These are phyloP conservation scores for Fusarium cicatricum DNA, from an alignment of 2,329 filamentous ascomycete species.

Conservation along the genomic window DNA sequence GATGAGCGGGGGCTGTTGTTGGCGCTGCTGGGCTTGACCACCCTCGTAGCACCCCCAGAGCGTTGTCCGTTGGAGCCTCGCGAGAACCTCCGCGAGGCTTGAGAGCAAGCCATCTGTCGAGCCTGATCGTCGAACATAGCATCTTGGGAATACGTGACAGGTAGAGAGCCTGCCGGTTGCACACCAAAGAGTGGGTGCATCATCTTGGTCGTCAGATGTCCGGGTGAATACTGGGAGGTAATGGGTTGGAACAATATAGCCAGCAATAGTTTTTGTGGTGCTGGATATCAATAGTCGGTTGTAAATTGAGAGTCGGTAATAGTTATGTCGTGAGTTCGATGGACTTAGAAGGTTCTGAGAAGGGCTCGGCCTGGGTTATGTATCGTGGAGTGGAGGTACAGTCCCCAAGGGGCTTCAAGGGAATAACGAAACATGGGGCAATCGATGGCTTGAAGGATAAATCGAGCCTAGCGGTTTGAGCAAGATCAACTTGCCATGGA, in stretches of 20 bases:
- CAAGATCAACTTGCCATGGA: conserved; percentile 50
- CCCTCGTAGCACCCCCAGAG: conserved; percentile 61
- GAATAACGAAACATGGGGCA: conserved; percentile 46
- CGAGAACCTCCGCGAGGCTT: conserved; percentile 57
- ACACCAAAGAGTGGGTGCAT: conserved; percentile 44
- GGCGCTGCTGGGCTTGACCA: conserved; percentile 71
- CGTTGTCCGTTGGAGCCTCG: conserved; percentile 60
- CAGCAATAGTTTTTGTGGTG: background rate
- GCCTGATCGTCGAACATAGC: conserved; percentile 60
- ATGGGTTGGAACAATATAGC: background rate
- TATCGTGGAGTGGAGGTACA: conserved; percentile 41
- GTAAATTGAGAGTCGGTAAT: conserved; percentile 4
- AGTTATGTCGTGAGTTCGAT: conserved; percentile 4
- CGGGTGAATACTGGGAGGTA: background rate
- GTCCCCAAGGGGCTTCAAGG: conserved; percentile 41
- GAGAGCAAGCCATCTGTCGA: conserved; percentile 59
- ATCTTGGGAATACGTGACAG: conserved; percentile 45
- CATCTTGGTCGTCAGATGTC: conserved; percentile 34
- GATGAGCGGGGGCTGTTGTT: conserved; percentile 72
- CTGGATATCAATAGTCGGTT: background rate
- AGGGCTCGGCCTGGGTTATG: conserved; percentile 44
- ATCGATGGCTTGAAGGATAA: conserved; percentile 49
- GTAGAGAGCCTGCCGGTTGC: conserved; percentile 40
- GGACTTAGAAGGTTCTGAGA: conserved; percentile 12
- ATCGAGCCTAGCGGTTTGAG: conserved; percentile 47